phyloP scores from a whole-genome alignment of 1,139 yeast species.

The Tardiomyces depauwii region DNA sequence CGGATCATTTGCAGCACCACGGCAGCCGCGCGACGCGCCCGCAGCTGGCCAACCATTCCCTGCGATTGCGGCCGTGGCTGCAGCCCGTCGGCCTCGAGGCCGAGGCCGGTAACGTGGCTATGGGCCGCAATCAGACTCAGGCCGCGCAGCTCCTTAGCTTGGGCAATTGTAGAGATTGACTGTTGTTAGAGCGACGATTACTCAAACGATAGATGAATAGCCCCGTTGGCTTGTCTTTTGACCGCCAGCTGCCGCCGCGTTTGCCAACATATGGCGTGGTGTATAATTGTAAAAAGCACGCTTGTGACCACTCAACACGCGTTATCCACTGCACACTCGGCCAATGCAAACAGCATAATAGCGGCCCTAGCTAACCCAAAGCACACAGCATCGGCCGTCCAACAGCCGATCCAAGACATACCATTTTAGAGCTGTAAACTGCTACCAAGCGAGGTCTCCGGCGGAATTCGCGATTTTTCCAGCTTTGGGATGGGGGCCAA shows the following conservation, averaged over 20 bases:
- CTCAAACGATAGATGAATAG: no score
- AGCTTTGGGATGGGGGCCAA: no score
- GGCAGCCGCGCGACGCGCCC: slow-evolving; percentile 95
- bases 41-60: slow-evolving; percentile 96
- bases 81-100: slow-evolving; percentile 71
- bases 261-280: no score
- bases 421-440: background rate
- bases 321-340: no score
- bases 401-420: background rate
- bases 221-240: no score
- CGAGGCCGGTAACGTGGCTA: slow-evolving; percentile 91
- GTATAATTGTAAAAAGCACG: no score
- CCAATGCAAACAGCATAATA: no score
- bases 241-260: no score
- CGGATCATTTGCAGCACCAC: slow-evolving; percentile 86
- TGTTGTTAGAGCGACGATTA: no score
- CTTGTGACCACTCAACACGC: no score
- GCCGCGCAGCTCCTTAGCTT: slow-evolving; percentile 30
- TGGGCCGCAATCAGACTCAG: slow-evolving; percentile 72
- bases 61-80: slow-evolving; percentile 72
- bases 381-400: background rate
- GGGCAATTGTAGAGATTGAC: slow-evolving; percentile 25
- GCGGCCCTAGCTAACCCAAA: no score
- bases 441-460: no score
- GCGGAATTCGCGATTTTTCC: background rate